Evolutionary conservation across 495 filamentous ascomycete species (phyloP).

Genomic region (Penicillium verhagenii): DNA sequence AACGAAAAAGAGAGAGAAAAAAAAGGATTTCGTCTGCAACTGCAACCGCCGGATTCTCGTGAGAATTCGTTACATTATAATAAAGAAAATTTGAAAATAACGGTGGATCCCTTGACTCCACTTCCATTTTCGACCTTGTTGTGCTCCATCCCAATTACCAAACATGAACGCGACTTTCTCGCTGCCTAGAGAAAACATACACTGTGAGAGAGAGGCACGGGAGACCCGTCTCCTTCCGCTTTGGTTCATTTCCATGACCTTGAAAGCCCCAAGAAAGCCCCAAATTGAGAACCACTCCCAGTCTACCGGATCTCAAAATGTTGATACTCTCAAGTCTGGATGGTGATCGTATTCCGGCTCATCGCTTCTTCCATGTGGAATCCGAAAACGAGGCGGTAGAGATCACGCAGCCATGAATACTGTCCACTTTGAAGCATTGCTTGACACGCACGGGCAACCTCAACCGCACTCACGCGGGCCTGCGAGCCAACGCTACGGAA

Average conservation of each 20-base stretch:
- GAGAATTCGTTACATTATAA: not conserved
- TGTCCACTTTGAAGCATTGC: constrained; percentile 68
- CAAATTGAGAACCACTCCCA: too few relatives aligned
- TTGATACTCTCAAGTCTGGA: constrained; percentile 38
- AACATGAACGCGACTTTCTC: not conserved
- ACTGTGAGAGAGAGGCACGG: too few relatives aligned
- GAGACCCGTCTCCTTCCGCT: too few relatives aligned
- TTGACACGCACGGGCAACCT: constrained; percentile 72
- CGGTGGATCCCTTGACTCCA: not conserved
- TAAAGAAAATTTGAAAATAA: not conserved
- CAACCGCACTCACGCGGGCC: constrained; percentile 60
- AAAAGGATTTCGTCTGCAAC: too few relatives aligned
- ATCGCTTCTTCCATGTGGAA: constrained; percentile 75
- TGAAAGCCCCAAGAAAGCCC: not conserved
- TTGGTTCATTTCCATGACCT: too few relatives aligned
- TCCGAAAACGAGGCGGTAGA: constrained; percentile 83
- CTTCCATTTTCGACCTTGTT: not conserved
- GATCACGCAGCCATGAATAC: constrained; percentile 73
- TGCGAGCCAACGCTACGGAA: constrained; percentile 58
- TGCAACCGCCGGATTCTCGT: not conserved
- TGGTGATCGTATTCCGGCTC: constrained; percentile 47
- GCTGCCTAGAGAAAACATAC: not conserved
- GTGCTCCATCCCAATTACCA: not conserved
- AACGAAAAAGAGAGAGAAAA: too few relatives aligned
- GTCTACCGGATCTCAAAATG: not conserved